Evolutionary conservation across 768 basidiomycete species (phyloP), one percentile per base, ranked within the genome.

Genomic region (Termitomyces heimii): DNA sequence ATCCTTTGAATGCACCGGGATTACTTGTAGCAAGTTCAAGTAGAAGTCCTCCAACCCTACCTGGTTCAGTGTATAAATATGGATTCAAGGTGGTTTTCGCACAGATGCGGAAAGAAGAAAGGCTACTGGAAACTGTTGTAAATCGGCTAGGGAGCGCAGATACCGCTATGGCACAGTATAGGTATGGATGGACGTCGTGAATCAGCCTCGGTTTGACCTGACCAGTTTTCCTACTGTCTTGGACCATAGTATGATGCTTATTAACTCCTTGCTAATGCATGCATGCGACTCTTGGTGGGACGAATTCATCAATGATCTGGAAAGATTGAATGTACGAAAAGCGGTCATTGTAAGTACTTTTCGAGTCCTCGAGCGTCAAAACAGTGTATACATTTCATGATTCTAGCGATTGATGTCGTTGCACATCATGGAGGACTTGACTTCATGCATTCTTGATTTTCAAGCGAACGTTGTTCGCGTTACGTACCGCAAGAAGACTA

Each of bases 31-130:
- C 85, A 13, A 81, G 85, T 65, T 84, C 87, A 22, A 89, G 88
- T 64, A 77, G 75, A 61, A 69, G 68, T 8, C 81, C 88, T 3
- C 63, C 67, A 31, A 70, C 76, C 3, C 81, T 82, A 5, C 81
- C 85, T 14, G 88, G 81, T n/a, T 91, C 87, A 0, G 81, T 92
- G 6, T 92, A 88, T 67, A 82, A 79, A 37, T 94, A 86, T 63
- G 94, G 93, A n/a, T 94, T 94, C 66, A 79, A 82, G 44, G 79
- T 86, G 18, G 89, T 94, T 28, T 94, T 85, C 58, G 83, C 86
- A 62, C 85, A 92, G 70, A 92, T 94, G 84, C 75, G 84, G 63
- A 86, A 80, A 61, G 87, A 88, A 61, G 75, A 75, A 28, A 79
- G 80, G 13, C 75, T 93, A 57, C 70, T 94, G 57, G 90, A 91